Percentiles rank a stretch among this genome's conserved stretches.
These are phyloP conservation scores for Penicillium canescens DNA, from an alignment of 495 filamentous ascomycete species.

Conservation along the genomic window DNA sequence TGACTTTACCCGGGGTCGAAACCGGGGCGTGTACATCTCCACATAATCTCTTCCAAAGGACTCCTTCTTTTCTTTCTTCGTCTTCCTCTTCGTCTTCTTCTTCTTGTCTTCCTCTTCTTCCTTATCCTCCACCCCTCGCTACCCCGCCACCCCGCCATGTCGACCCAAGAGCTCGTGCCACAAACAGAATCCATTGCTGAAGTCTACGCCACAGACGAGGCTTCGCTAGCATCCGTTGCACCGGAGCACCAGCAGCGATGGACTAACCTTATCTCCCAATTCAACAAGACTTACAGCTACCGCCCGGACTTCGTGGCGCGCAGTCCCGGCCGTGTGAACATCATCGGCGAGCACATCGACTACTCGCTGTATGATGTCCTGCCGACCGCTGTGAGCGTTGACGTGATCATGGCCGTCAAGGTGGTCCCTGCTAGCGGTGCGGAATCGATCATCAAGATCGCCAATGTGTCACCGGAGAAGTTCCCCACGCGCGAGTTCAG, in stretches of 20 bases:
- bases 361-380: conserved; percentile 96
- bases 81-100: background rate
- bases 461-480: conserved; percentile 75
- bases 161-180: conserved; percentile 47
- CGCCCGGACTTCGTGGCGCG: conserved; percentile 80
- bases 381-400: conserved; percentile 90
- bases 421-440: conserved; percentile 43
- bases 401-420: conserved; percentile 85
- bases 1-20: conserved; percentile 2
- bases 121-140: background rate
- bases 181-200: conserved; percentile 51
- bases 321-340: conserved; percentile 93
- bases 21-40: background rate
- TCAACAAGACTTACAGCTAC: conserved; percentile 69
- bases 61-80: background rate
- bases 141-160: conserved; percentile 35
- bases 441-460: conserved; percentile 60
- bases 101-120: background rate
- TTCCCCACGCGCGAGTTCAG: conserved; percentile 77
- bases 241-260: conserved; percentile 59
- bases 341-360: conserved; percentile 99
- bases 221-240: conserved; percentile 34
- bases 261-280: conserved; percentile 67
- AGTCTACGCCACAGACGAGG: conserved; percentile 51
- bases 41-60: background rate